phyloP scores from a whole-genome alignment of 2,329 filamentous ascomycete species.

The Colletotrichum sp. region DNA sequence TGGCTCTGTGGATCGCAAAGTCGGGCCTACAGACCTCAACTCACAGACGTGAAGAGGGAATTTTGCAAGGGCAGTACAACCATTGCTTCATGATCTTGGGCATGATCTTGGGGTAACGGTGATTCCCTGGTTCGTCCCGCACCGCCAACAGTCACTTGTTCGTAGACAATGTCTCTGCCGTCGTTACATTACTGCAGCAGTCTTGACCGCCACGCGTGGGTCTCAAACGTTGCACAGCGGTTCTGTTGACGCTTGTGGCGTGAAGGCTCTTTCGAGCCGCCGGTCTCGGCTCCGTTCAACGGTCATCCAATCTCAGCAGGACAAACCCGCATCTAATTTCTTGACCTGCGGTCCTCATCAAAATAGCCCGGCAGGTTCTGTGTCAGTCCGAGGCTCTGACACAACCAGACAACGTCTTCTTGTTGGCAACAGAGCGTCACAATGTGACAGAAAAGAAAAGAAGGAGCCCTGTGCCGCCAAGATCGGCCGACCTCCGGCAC shows the following conservation, averaged over 20 bases:
- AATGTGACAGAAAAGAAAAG: slow-evolving; percentile 4
- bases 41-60: neutral
- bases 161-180: slow-evolving; percentile 10
- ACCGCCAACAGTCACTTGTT: neutral
- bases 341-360: slow-evolving; percentile 2
- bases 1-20: neutral
- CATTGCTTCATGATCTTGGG: neutral
- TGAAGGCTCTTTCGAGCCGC: neutral
- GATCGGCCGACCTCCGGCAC: neutral
- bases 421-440: neutral
- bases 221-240: neutral
- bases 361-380: neutral
- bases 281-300: slow-evolving; percentile 5
- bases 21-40: neutral
- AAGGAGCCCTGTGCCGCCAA: slow-evolving; percentile 4
- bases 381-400: neutral
- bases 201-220: slow-evolving; percentile 6
- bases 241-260: neutral
- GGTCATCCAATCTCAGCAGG: slow-evolving; percentile 6
- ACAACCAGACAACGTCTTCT: neutral
- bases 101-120: neutral
- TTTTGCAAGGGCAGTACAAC: neutral
- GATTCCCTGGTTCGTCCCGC: neutral
- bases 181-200: slow-evolving; percentile 8
- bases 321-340: slow-evolving; percentile 14